Percentiles rank a stretch among this genome's conserved stretches.
phyloP scores from a whole-genome alignment of 257 asterid species.

The Verbascum thapsus region DNA sequence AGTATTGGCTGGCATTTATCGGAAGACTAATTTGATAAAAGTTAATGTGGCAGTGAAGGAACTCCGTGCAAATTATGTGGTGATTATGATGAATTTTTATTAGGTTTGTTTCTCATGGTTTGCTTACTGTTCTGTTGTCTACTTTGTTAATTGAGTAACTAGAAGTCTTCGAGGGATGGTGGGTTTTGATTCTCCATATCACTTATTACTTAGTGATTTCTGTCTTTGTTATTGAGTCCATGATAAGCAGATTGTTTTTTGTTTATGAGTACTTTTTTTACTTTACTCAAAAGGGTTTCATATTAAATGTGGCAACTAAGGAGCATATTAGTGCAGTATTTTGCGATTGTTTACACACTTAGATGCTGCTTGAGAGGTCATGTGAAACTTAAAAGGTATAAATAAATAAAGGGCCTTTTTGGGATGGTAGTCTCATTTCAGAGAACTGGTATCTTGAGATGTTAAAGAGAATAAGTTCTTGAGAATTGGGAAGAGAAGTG shows the following conservation, averaged over 20 bases:
- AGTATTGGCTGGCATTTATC: not conserved
- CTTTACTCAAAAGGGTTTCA: not conserved
- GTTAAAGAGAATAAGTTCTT: not conserved
- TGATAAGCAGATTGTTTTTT: conserved; percentile 12
- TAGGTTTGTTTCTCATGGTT: conserved; percentile 13
- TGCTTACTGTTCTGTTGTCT: not conserved
- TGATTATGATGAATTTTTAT: not conserved
- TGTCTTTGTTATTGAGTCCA: conserved; percentile 6
- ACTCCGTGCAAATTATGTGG: conserved; percentile 6
- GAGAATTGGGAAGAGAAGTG: not conserved
- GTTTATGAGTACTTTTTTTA: not conserved
- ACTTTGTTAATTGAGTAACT: not conserved
- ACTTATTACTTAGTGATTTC: not conserved
- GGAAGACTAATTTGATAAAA: not conserved
- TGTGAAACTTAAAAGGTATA: not conserved
- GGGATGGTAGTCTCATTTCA: not conserved
- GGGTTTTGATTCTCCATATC: not conserved
- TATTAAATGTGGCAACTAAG: not conserved
- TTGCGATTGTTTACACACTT: conserved; percentile 12
- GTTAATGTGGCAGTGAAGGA: conserved; percentile 1
- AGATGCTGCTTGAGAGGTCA: conserved; percentile 21
- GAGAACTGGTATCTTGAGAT: conserved; percentile 12
- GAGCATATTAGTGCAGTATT: not conserved
- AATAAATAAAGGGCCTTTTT: not conserved
- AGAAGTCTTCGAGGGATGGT: conserved; percentile 15